phyloP scores from a whole-genome alignment of 495 filamentous ascomycete genomes.

The Penicillium waksmanii region DNA sequence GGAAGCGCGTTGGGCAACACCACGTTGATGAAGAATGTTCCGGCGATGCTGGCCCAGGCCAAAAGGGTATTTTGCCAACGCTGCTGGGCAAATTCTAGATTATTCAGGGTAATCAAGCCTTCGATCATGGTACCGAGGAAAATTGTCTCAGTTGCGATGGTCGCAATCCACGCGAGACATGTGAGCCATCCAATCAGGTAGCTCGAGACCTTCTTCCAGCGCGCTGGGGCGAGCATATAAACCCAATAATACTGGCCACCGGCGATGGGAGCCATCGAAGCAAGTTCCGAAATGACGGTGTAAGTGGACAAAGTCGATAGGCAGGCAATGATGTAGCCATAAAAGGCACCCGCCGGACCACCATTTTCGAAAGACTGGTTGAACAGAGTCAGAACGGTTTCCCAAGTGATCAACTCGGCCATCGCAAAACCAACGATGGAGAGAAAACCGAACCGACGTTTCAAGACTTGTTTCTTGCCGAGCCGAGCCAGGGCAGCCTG shows the following conservation, averaged over 20 bases:
- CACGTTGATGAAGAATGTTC: conserved; percentile 49
- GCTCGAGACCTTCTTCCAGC: conserved; percentile 36
- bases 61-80: conserved; percentile 56
- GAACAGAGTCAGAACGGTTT: conserved; percentile 37
- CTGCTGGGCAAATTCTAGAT: conserved; percentile 40
- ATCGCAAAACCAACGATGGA: conserved; percentile 45
- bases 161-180: conserved; percentile 39
- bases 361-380: conserved; percentile 39
- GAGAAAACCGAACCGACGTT: conserved; percentile 41
- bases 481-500: conserved; percentile 34
- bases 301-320: conserved; percentile 49
- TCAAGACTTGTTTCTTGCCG: conserved; percentile 45
- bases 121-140: conserved; percentile 49
- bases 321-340: conserved; percentile 54
- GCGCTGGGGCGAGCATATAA: conserved; percentile 40
- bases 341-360: conserved; percentile 52
- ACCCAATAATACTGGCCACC: conserved; percentile 52
- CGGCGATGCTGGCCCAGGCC: conserved; percentile 42
- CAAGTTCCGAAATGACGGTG: conserved; percentile 50
- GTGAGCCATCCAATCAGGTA: conserved; percentile 48
- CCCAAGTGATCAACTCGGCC: conserved; percentile 43
- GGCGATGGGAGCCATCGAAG: conserved; percentile 49
- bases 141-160: conserved; percentile 35
- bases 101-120: conserved; percentile 45
- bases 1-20: conserved; percentile 44